Evolutionary conservation across 768 basidiomycete species (phyloP), one percentile per base, ranked within the genome.

Genomic region (Phanerochaete carnosa): DNA sequence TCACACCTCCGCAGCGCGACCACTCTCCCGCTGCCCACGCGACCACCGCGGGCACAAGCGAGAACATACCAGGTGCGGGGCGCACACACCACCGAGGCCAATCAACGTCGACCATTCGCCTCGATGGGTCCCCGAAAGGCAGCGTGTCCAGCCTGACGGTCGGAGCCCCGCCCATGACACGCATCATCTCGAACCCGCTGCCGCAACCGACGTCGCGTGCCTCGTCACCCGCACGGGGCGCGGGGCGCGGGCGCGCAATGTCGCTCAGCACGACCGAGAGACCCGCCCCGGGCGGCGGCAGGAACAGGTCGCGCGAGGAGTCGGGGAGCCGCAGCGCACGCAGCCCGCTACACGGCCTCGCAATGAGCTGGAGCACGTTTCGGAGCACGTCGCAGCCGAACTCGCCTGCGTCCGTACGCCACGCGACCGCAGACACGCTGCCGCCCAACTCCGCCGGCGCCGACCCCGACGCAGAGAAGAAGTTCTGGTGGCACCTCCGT

Each of bases 31-130:
- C 33, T 15, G 15, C 35, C 5, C 54, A 19, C 3, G 22, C 37
- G 23, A 30, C 51, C 33, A 30, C 5, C 28, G 35, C 29, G 4
- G 32, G 32, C 13, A 1, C 35, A 9, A 15, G 5, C 22, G 8
- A 37, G 11, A 19, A 8, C 37, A 5, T 37, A 26, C 15, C n/a
- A 6, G 19, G 15, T 19, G 32, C 15, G 39, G 2, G 28, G 29
- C 52, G 32, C 30, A 54, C 29, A 32, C 62, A 61, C 11, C 45
- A 50, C 8, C 63, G 65, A 29, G 65, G 63, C 3, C 59, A 28
- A 8, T 68, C 67, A 8, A 61, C 60, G 30, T 70, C 69, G 4
- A 68, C 65, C 29, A 68, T 68, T 53, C 63, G 61, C 3, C 49
- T 60, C 2, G 22, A 47, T 19, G 37, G 8, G 13, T 45, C 45